A percentile compares a stretch with the other conserved stretches of the same genome.
phyloP scores from a whole-genome alignment of 768 basidiomycete species.

The Xerocomus brunneocitrinus region DNA sequence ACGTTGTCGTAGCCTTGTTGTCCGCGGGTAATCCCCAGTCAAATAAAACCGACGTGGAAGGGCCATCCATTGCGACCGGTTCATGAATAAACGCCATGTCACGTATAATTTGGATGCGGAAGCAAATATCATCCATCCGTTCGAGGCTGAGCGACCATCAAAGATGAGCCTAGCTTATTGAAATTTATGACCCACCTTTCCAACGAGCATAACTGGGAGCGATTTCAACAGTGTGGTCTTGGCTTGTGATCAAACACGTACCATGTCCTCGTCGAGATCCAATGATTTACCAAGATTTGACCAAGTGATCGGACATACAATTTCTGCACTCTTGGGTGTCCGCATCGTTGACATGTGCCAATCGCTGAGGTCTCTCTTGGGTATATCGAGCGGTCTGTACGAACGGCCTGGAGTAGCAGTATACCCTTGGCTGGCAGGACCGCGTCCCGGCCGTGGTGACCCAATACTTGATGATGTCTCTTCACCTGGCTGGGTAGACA shows the following conservation, averaged over 20 bases:
- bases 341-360: constrained; percentile 42
- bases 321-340: constrained; percentile 33
- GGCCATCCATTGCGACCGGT: constrained; percentile 51
- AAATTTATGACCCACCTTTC: constrained; percentile 20
- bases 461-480: constrained; percentile 7
- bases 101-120: constrained; percentile 38
- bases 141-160: constrained; percentile 27
- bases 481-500: constrained; percentile 18
- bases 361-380: constrained; percentile 15
- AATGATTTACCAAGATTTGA: constrained; percentile 24
- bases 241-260: constrained; percentile 22
- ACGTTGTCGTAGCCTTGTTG: constrained; percentile 32
- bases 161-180: background rate
- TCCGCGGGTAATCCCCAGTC: constrained; percentile 45
- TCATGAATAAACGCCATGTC: constrained; percentile 50
- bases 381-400: constrained; percentile 1
- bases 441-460: constrained; percentile 8
- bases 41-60: constrained; percentile 41
- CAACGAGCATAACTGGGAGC: constrained; percentile 24
- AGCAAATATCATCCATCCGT: constrained; percentile 36
- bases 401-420: constrained; percentile 7
- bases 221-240: background rate
- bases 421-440: background rate
- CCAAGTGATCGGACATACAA: constrained; percentile 31
- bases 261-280: constrained; percentile 37